Conservation (phyloP, 2,329 filamentous ascomycete species). For the Chaetomium sp. region DNA sequence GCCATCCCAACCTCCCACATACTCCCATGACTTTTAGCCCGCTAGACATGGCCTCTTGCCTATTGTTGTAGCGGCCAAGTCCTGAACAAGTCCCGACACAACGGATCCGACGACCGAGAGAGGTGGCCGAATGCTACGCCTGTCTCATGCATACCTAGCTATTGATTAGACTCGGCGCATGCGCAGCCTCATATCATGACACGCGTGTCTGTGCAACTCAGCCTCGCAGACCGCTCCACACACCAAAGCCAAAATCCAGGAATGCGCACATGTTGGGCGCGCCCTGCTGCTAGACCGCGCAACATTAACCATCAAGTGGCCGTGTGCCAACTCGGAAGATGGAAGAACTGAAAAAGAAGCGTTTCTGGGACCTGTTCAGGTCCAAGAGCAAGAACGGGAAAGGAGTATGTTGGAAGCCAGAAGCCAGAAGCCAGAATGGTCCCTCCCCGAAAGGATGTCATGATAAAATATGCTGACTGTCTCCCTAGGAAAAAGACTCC, state of each 20-base stretch:
- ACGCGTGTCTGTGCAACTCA: slow-evolving; percentile 24
- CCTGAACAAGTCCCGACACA: slow-evolving; percentile 5
- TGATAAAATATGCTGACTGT: slow-evolving; percentile 19
- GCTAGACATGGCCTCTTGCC: neutral
- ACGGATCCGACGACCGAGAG: slow-evolving; percentile 5
- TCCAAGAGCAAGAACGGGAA: slow-evolving; percentile 46
- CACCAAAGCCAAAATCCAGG: slow-evolving; percentile 6
- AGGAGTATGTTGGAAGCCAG: slow-evolving; percentile 37
- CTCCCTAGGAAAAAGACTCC: slow-evolving; percentile 38
- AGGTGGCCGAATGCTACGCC: slow-evolving; percentile 1
- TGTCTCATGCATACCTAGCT: slow-evolving; percentile 19
- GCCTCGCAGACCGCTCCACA: slow-evolving; percentile 27
- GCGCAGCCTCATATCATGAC: slow-evolving; percentile 21
- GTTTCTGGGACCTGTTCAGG: slow-evolving; percentile 55
- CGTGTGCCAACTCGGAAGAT: slow-evolving; percentile 16
- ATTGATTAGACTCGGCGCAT: slow-evolving; percentile 8
- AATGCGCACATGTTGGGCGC: slow-evolving; percentile 11
- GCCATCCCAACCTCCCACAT: neutral
- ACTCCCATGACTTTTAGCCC: neutral
- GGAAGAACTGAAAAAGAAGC: slow-evolving; percentile 44
- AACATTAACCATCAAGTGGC: neutral
- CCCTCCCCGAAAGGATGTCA: neutral
- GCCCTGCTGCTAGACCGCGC: neutral
- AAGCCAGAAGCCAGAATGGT: too few species aligned
- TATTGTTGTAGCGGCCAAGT: neutral